phyloP scores from a whole-genome alignment of 164 flowering plant species.

The Piper longum region DNA sequence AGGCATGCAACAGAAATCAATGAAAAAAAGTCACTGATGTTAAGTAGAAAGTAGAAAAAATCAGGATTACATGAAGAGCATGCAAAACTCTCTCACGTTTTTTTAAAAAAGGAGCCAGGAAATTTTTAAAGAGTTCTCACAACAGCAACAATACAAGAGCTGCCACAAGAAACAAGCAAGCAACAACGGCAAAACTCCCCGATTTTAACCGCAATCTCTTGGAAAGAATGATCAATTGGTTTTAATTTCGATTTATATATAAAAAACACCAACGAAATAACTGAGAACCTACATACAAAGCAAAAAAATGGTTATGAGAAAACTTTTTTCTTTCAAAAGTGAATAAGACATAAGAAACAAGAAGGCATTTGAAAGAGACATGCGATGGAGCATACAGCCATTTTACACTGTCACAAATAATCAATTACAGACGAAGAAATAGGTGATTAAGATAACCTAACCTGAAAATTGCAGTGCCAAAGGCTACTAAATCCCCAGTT shows the following conservation, averaged over 20 bases:
- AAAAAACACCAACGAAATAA: constrained; percentile 41
- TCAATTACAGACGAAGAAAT: background rate
- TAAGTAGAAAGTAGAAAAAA: background rate
- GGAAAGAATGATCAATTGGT: constrained; percentile 19
- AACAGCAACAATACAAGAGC: background rate
- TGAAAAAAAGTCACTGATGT: background rate
- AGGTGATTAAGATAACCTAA: background rate
- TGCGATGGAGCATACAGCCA: too few relatives aligned
- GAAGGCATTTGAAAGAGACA: background rate
- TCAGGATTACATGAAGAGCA: background rate
- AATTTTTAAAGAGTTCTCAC: background rate
- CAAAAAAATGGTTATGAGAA: too few relatives aligned
- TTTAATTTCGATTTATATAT: constrained; percentile 19
- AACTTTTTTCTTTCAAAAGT: background rate
- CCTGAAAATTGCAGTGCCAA: constrained; percentile 83
- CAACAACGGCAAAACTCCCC: constrained; percentile 30
- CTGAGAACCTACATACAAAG: constrained; percentile 18
- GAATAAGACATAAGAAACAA: background rate
- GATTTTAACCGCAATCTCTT: constrained; percentile 40
- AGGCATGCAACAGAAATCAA: background rate
- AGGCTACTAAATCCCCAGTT: constrained; percentile 59
- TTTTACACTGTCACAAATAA: too few relatives aligned
- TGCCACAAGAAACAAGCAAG: background rate
- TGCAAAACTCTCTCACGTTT: background rate
- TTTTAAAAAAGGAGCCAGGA: background rate